Evolutionary conservation across 306 rosid genomes (phyloP), one percentile per base, ranked within the genome.

Genomic region (Vigna radiata): DNA sequence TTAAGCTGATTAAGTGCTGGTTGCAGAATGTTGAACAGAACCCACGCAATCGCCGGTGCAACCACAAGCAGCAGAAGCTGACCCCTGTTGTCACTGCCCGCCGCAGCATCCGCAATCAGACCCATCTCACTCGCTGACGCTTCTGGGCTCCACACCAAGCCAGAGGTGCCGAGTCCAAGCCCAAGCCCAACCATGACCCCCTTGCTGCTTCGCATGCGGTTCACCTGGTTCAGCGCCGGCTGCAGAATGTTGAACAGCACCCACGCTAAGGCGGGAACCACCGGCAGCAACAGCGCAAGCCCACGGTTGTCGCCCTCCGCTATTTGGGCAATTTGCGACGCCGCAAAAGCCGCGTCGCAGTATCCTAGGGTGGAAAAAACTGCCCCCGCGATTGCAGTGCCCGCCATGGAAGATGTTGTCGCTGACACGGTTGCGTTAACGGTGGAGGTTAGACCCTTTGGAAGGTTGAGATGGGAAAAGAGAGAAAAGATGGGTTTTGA

Each of bases 1-100:
- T 89, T 92, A 75, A 95, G 37, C 85, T 95, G 97, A 89, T 95
- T 95, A 72, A 94, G 78, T 39, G 98, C 98, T 4, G 98, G 98
- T 80, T 90, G 97, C 82, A 94, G 83, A 68, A 94, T 94, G 55
- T 94, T 91, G 76, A 76, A 94, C 13, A 92, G 84, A 50, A 94
- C 98, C 98, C 98, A 94, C 9, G 50, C 69, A 71, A 90, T 86
- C 2, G 98, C 98, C 0, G 98, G 97, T 2, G 96, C 31, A 39
- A 94, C 88, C 68, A 94, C 98, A 58, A 94, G 44, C 77, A 94
- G 84, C 65, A 94, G 88, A 63, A 94, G 90, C 80, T 75, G 83
- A 0, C 98, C 98, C 76, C 98, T 83, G 80, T 49, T 89, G 31
- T 94, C 98, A 41, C 69, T 75, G 0, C 18, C 88, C 65, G 46